Base-by-base conservation (phyloP, 1,284 basidiomycete species). In the Puccinia sorghi region DNA sequence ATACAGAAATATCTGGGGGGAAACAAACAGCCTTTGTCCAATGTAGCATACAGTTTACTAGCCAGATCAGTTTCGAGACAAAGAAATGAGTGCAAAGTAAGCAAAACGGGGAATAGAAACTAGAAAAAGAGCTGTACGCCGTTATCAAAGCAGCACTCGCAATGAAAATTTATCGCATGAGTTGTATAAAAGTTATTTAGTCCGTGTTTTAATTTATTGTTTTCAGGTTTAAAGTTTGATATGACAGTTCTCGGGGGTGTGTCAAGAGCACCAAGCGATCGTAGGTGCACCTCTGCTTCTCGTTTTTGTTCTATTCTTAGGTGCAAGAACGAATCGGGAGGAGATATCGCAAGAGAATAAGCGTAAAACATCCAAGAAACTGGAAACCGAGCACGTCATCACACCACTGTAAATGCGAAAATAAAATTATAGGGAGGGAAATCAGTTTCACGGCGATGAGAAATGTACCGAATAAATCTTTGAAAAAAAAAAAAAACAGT, bases 361-460 rank as follows among this genome's bases (percentile, higher is more conserved):
- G 59, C 59, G 7, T n/a, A 61, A 61, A 61, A 32, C 59, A 39
- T 61, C 37, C 59, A 61, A 61, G 59, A 61, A 61, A 41, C 27
- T 17, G 17, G 59, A 7, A 61, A 39, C 59, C 37, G 32, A 39
- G 27, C 20, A 37, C 32, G 59, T 39, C 8, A n/a, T 37, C 27
- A 61, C 37, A 61, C 59, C 59, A 61, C 59, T 61, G 32, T 15
- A 41, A 61, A 37, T n/a, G 17, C 17, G 11, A 37, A 59, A 17
- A n/a, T 11, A 17, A 41, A 46, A 3, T 46, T 46, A 46, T 17
- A 11, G 43, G 6, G 6, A n/a, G 37, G 3, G 7, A 39, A 41
- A 37, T 57, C 27, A 57, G 22, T 56, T 56, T 25, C n/a, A 56
- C n/a, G 8, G 11, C 22, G 54, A 27, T 25, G 12, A 56, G 3